Conservation (phyloP, 768 basidiomycete genomes). For the Lentinula guzmanii region DNA sequence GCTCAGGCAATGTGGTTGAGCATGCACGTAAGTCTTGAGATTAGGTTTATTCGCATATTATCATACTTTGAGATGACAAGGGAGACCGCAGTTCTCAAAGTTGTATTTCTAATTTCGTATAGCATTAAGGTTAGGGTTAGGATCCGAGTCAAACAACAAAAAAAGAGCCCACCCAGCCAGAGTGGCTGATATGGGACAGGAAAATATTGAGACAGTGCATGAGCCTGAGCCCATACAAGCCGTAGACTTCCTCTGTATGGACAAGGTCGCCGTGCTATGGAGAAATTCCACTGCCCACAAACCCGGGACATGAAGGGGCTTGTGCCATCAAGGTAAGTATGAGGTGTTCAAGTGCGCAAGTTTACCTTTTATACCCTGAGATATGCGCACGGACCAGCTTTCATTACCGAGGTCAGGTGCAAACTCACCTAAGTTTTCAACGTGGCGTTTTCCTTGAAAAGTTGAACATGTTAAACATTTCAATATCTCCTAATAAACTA, state of each 20-base stretch:
- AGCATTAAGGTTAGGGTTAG: not conserved
- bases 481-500: too few species aligned
- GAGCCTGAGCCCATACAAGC: constrained; percentile 68
- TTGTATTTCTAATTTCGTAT: not conserved
- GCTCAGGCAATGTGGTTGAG: too few species aligned
- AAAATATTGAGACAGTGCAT: constrained; percentile 81
- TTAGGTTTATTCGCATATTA: too few species aligned
- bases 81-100: too few species aligned
- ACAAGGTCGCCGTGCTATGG: constrained; percentile 73
- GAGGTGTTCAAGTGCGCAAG: constrained; percentile 13
- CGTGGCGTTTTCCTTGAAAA: too few species aligned
- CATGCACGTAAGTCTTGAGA: too few species aligned
- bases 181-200: constrained; percentile 65
- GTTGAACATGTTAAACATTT: too few species aligned
- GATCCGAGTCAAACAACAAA: constrained; percentile 13
- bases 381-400: not conserved
- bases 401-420: not conserved
- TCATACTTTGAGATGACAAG: too few species aligned
- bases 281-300: constrained; percentile 50
- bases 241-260: constrained; percentile 49
- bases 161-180: constrained; percentile 49
- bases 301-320: constrained; percentile 47
- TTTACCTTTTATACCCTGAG: not conserved
- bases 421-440: too few species aligned
- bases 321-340: constrained; percentile 67